Evolutionary conservation across 140 eudicot genomes (phyloP).

Genomic region (Bidens hawaiensis): DNA sequence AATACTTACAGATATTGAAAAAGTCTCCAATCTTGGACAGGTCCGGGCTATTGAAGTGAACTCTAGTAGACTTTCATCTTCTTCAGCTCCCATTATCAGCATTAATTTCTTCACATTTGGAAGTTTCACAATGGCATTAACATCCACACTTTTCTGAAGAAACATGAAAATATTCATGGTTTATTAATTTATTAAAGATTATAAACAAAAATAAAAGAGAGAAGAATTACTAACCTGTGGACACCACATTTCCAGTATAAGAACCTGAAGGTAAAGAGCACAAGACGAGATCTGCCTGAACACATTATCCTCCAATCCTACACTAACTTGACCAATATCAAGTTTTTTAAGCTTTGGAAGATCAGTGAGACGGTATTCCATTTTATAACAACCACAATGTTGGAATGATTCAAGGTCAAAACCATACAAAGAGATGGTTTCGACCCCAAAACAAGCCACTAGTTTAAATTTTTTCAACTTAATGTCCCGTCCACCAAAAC

Average conservation of each 20-base stretch:
- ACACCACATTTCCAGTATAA: slow-evolving; percentile 23
- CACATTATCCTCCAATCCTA: slow-evolving; percentile 27
- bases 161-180: neutral
- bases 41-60: slow-evolving; percentile 30
- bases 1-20: slow-evolving; percentile 38
- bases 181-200: neutral
- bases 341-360: slow-evolving; percentile 39
- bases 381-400: slow-evolving; percentile 20
- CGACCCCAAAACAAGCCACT: slow-evolving; percentile 14
- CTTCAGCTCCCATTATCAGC: slow-evolving; percentile 29
- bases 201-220: neutral
- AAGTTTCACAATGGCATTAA: slow-evolving; percentile 18
- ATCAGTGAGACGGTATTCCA: slow-evolving; percentile 14
- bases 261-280: slow-evolving; percentile 31
- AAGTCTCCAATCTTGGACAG: slow-evolving; percentile 31
- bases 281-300: slow-evolving; percentile 31
- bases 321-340: slow-evolving; percentile 22
- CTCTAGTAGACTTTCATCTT: slow-evolving; percentile 24
- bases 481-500: slow-evolving; percentile 20
- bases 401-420: slow-evolving; percentile 30
- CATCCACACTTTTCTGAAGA: slow-evolving; percentile 25
- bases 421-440: slow-evolving; percentile 18
- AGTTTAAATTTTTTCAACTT: slow-evolving; percentile 34
- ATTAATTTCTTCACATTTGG: slow-evolving; percentile 38
- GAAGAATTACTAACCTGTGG: slow-evolving; percentile 18